Percentiles rank a stretch among this genome's conserved stretches.
phyloP scores from a whole-genome alignment of 2,329 filamentous ascomycete species.

The Colletotrichum sp. region DNA sequence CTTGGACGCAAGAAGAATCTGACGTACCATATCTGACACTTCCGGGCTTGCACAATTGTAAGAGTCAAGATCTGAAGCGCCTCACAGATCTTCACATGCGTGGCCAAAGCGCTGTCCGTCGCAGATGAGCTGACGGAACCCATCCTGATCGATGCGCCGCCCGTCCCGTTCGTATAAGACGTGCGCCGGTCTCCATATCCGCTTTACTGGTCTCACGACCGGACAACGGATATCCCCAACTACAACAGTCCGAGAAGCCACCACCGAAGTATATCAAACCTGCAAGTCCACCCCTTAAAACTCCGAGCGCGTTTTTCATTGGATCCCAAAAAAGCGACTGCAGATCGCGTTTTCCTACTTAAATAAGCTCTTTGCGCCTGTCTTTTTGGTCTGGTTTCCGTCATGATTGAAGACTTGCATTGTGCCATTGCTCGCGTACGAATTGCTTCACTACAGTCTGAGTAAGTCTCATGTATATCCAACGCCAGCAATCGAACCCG shows the following conservation, averaged over 20 bases:
- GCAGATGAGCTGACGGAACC: background rate
- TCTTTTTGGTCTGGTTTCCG: slow-evolving; percentile 4
- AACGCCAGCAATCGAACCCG: background rate
- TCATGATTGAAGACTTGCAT: slow-evolving; percentile 46
- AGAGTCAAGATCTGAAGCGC: background rate
- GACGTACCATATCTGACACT: background rate
- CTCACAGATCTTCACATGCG: slow-evolving; percentile 7
- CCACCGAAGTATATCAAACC: slow-evolving; percentile 16
- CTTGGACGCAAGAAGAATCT: background rate
- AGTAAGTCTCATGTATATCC: slow-evolving; percentile 40
- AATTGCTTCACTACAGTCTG: slow-evolving; percentile 51
- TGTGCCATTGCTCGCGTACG: slow-evolving; percentile 49
- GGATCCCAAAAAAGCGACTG: background rate
- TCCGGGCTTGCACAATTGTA: background rate
- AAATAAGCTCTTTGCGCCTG: background rate
- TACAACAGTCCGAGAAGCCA: slow-evolving; percentile 13
- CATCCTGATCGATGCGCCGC: background rate
- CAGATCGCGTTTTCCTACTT: background rate
- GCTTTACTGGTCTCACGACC: slow-evolving; percentile 11
- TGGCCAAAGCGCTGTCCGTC: slow-evolving; percentile 16
- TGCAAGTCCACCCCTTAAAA: slow-evolving; percentile 9
- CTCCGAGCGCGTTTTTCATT: slow-evolving; percentile 17
- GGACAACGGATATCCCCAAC: slow-evolving; percentile 39
- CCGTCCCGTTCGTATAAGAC: slow-evolving; percentile 13
- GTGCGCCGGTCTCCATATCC: background rate